A percentile compares a stretch with the other conserved stretches of the same genome.
Conservation (phyloP, 345 rosid species). For the Gossypium turneri region DNA sequence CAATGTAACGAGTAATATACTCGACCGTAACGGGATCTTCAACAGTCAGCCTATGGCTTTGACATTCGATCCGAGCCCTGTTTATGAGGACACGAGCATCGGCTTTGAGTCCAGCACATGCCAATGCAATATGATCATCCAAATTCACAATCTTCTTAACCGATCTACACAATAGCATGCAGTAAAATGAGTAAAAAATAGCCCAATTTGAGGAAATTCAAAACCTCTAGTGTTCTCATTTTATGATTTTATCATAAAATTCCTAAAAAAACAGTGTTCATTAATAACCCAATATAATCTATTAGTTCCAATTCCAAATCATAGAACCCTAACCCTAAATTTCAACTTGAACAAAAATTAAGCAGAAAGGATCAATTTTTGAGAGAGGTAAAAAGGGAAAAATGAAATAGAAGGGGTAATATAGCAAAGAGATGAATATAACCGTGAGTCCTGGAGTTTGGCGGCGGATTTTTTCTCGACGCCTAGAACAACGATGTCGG, state of each 20-base stretch:
- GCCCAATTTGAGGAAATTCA: background rate
- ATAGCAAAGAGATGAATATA: background rate
- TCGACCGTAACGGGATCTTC: slow-evolving; percentile 80
- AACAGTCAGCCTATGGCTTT: slow-evolving; percentile 64
- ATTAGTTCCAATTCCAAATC: background rate
- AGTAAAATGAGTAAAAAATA: background rate
- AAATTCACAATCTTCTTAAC: slow-evolving; percentile 66
- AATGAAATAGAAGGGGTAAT: background rate
- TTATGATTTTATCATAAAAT: background rate
- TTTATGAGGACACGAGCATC: slow-evolving; percentile 54
- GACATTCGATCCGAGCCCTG: slow-evolving; percentile 52
- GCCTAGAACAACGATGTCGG: slow-evolving; percentile 80
- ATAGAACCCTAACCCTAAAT: slow-evolving; percentile 11
- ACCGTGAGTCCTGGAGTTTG: slow-evolving; percentile 94
- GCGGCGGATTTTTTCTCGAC: slow-evolving; percentile 94
- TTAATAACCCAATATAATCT: background rate
- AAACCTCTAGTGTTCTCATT: background rate
- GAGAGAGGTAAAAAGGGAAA: background rate
- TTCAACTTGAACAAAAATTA: background rate
- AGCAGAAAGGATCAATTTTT: background rate
- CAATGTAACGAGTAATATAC: slow-evolving; percentile 69
- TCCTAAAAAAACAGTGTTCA: background rate
- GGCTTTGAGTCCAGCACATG: slow-evolving; percentile 67
- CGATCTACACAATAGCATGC: slow-evolving; percentile 34
- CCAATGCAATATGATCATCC: slow-evolving; percentile 70